These are phyloP conservation scores for Achaetomium macrosporum DNA, from an alignment of 2,329 filamentous ascomycete species.

Conservation along the genomic window DNA sequence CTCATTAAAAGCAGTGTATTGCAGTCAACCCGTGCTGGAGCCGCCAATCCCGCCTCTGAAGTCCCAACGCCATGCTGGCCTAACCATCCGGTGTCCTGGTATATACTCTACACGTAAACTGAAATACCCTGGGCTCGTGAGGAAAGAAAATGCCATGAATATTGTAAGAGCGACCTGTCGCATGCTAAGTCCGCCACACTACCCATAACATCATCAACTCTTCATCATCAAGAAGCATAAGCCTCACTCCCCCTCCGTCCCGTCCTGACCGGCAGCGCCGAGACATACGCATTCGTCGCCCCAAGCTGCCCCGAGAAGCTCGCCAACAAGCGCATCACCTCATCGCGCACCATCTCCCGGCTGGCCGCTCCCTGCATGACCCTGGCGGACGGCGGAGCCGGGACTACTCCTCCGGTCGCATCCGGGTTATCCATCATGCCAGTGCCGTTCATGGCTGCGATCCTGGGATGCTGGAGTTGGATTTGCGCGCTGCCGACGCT, in stretches of 20 bases:
- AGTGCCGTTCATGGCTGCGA: slow-evolving; percentile 10
- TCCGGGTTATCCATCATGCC: slow-evolving; percentile 2
- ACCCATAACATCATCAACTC: not conserved
- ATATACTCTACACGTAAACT: not conserved
- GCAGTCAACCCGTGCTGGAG: not conserved
- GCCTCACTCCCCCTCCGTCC: slow-evolving; percentile 19
- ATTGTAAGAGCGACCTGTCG: not conserved
- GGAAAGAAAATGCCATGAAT: too few species aligned
- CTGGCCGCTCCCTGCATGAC: slow-evolving; percentile 40
- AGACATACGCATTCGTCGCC: slow-evolving; percentile 28
- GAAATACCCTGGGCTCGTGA: not conserved
- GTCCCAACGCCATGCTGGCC: slow-evolving; percentile 2
- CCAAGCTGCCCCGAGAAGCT: slow-evolving; percentile 32
- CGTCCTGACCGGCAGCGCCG: slow-evolving; percentile 26
- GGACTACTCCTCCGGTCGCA: slow-evolving; percentile 28
- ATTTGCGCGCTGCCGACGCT: slow-evolving; percentile 5
- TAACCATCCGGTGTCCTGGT: not conserved
- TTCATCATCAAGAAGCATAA: slow-evolving; percentile 10
- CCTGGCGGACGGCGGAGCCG: slow-evolving; percentile 42
- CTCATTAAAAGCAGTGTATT: too few species aligned
- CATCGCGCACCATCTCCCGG: slow-evolving; percentile 29
- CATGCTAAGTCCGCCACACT: not conserved
- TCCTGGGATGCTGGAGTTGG: slow-evolving; percentile 15
- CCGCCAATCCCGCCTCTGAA: too few species aligned
- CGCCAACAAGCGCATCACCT: slow-evolving; percentile 30